Evolutionary conservation across 2,329 filamentous ascomycete species (phyloP).

Genomic region (Colletotrichum cuscutae): DNA sequence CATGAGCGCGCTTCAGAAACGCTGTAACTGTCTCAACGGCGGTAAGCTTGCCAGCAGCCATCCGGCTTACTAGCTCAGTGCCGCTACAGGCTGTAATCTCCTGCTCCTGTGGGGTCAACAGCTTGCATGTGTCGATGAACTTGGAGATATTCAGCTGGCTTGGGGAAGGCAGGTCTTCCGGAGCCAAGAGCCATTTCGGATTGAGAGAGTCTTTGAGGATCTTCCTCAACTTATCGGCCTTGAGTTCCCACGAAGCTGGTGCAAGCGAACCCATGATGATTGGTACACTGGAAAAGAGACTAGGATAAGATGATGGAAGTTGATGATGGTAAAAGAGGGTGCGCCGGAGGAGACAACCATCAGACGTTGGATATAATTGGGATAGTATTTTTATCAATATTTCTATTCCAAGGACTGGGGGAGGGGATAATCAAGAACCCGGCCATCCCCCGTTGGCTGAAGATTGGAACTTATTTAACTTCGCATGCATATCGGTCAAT

Average conservation of each 20-base stretch:
- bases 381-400: background rate
- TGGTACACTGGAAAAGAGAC: too few relatives aligned
- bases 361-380: too few relatives aligned
- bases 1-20: constrained; percentile 60
- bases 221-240: constrained; percentile 2
- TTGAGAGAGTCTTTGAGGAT: constrained; percentile 17
- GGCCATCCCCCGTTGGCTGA: background rate
- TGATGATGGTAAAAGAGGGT: too few relatives aligned
- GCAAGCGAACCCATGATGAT: background rate
- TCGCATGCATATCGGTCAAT: background rate
- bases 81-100: constrained; percentile 50
- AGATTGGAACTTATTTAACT: background rate
- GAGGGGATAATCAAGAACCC: background rate
- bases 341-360: too few relatives aligned
- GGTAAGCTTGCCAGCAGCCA: constrained; percentile 44
- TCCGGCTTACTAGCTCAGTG: constrained; percentile 41
- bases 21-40: constrained; percentile 48
- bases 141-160: constrained; percentile 12
- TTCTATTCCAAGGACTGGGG: background rate
- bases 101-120: constrained; percentile 47
- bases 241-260: constrained; percentile 14
- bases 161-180: background rate
- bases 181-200: constrained; percentile 11
- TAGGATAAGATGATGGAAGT: background rate
- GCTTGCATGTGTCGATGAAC: constrained; percentile 36